Evolutionary conservation across 768 basidiomycete genomes (phyloP).

Genomic region (Auricularia auricula-judae): DNA sequence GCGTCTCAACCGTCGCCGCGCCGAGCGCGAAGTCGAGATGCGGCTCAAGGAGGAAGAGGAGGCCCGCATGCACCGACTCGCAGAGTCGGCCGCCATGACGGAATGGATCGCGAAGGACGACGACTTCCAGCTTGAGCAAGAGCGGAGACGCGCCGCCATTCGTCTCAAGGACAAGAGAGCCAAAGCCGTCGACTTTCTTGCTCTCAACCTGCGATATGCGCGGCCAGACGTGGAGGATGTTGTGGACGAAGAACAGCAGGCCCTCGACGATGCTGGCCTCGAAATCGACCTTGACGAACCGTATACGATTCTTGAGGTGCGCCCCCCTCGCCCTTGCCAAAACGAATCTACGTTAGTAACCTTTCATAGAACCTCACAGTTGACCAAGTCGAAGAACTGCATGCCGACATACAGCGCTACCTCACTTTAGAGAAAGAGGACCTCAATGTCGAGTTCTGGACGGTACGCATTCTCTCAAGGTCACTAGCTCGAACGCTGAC

Average conservation of each 20-base stretch:
- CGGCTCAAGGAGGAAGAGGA: constrained; percentile 88
- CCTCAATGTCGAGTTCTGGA: constrained; percentile 94
- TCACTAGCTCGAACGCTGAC: constrained; percentile 4
- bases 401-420: constrained; percentile 90
- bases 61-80: constrained; percentile 71
- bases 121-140: constrained; percentile 94
- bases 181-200: constrained; percentile 96
- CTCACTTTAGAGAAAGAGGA: constrained; percentile 75
- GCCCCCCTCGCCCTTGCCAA: constrained; percentile 17
- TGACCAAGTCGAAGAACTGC: constrained; percentile 84
- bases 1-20: constrained; percentile 76
- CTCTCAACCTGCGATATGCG: constrained; percentile 90
- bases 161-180: constrained; percentile 93
- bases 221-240: constrained; percentile 35
- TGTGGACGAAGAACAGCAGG: constrained; percentile 55
- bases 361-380: constrained; percentile 61
- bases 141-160: constrained; percentile 80
- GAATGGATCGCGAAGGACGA: constrained; percentile 97
- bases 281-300: constrained; percentile 99
- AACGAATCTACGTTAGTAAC: constrained; percentile 4
- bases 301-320: constrained; percentile 91
- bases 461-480: constrained; percentile 36
- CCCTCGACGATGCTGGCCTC: constrained; percentile 73
- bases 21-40: constrained; percentile 87
- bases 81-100: constrained; percentile 95